phyloP scores from a whole-genome alignment of 2,329 filamentous ascomycete species.

The Phyllosticta citribraziliensis region DNA sequence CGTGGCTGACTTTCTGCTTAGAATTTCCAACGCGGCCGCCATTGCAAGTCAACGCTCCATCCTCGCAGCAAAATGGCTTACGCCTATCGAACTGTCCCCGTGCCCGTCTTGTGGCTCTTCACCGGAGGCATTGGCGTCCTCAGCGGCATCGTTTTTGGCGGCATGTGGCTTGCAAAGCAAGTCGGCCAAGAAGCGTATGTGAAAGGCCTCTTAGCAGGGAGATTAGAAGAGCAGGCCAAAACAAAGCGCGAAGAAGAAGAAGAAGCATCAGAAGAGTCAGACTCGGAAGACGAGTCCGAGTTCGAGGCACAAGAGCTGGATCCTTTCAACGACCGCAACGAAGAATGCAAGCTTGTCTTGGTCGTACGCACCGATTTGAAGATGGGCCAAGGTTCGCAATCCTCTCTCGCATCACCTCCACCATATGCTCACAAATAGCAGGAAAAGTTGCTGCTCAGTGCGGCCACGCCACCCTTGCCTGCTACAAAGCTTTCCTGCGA shows the following conservation, averaged over 20 bases:
- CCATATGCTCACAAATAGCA: constrained; percentile 27
- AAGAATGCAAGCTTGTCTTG: constrained; percentile 91
- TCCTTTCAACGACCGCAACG: constrained; percentile 40
- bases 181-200: constrained; percentile 1
- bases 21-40: background rate
- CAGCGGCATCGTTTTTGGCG: constrained; percentile 4
- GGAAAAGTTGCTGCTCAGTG: constrained; percentile 97
- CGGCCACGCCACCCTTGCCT: constrained; percentile 91
- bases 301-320: constrained; percentile 33
- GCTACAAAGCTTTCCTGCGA: constrained; percentile 73
- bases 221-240: constrained; percentile 14
- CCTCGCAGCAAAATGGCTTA: background rate
- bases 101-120: constrained; percentile 4
- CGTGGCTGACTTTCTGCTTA: background rate
- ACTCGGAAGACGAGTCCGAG: constrained; percentile 28
- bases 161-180: background rate
- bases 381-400: constrained; percentile 79
- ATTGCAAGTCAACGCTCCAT: background rate
- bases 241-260: constrained; percentile 7
- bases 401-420: background rate
- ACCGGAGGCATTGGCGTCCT: constrained; percentile 2
- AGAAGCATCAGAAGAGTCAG: constrained; percentile 26
- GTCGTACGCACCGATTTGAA: constrained; percentile 89
- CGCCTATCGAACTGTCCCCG: background rate
- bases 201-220: constrained; percentile 2